phyloP scores from a whole-genome alignment of 305 asterid genomes.

The Fraxinus greggii region DNA sequence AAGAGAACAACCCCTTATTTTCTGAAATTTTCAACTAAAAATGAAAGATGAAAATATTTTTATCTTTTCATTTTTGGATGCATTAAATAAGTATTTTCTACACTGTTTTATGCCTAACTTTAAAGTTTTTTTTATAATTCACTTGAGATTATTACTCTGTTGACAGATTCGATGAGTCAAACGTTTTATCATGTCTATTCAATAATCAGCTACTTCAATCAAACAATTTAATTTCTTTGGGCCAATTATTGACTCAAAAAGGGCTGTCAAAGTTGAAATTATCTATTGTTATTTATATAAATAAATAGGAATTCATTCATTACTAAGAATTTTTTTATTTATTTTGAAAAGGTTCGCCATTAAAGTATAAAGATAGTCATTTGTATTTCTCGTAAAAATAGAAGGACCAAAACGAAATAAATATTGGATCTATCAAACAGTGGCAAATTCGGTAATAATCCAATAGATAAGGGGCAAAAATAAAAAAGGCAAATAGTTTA shows the following conservation, averaged over 20 bases:
- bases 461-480: background rate
- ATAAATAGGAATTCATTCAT: background rate
- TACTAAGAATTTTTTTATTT: background rate
- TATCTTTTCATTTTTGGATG: background rate
- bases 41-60: background rate
- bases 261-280: background rate
- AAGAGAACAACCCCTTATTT: too few relatives aligned
- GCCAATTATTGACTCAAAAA: background rate
- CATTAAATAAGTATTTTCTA: background rate
- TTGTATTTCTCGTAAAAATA: background rate
- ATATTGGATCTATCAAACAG: background rate
- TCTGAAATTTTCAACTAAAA: background rate
- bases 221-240: background rate
- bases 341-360: background rate
- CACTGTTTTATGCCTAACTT: background rate
- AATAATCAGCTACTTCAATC: background rate
- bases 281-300: background rate
- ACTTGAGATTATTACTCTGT: background rate
- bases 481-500: background rate
- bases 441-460: background rate
- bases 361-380: background rate
- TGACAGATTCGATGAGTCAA: background rate
- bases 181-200: background rate
- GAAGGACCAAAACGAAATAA: background rate
- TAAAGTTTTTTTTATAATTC: background rate